These are phyloP conservation scores for Hypoxylon cercidicola DNA, from an alignment of 495 filamentous ascomycete species.

Conservation along the genomic window DNA sequence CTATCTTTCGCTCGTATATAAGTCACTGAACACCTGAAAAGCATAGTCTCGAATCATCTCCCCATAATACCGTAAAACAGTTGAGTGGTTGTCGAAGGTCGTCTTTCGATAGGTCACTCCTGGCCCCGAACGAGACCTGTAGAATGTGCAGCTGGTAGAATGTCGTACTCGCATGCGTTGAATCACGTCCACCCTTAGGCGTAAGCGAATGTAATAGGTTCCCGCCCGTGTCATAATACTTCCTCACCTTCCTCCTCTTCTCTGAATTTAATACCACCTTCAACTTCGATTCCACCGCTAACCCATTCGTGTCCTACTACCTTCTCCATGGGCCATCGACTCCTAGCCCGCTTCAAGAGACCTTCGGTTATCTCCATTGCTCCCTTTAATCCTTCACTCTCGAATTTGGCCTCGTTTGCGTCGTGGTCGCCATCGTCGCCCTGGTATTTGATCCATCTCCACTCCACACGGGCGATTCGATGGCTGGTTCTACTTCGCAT, in stretches of 20 bases:
- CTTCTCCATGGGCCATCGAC: constrained; percentile 75
- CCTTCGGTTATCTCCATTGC: constrained; percentile 84
- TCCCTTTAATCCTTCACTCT: constrained; percentile 72
- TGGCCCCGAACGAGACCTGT: constrained; percentile 3
- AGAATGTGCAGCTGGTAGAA: constrained; percentile 2
- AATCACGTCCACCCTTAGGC: constrained; percentile 5
- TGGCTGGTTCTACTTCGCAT: constrained; percentile 83
- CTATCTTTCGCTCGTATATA: constrained; percentile 25
- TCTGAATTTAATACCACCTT: constrained; percentile 73
- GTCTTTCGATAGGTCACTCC: background rate
- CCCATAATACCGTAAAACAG: constrained; percentile 15
- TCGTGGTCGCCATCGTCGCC: constrained; percentile 72
- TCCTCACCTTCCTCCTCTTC: constrained; percentile 71
- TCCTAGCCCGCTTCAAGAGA: constrained; percentile 80
- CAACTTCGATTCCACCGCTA: constrained; percentile 72
- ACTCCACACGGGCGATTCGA: constrained; percentile 93
- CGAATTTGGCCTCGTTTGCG: constrained; percentile 57
- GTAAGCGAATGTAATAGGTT: constrained; percentile 4
- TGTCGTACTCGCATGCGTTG: constrained; percentile 2
- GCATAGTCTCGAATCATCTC: constrained; percentile 32
- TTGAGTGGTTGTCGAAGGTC: constrained; percentile 11
- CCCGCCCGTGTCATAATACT: constrained; percentile 46
- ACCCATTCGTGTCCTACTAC: constrained; percentile 83
- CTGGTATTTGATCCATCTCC: constrained; percentile 89
- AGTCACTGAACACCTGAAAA: constrained; percentile 25